These are phyloP conservation scores for Pichia sorboxylosa DNA, from an alignment of 1,139 yeast species.

Conservation along the genomic window DNA sequence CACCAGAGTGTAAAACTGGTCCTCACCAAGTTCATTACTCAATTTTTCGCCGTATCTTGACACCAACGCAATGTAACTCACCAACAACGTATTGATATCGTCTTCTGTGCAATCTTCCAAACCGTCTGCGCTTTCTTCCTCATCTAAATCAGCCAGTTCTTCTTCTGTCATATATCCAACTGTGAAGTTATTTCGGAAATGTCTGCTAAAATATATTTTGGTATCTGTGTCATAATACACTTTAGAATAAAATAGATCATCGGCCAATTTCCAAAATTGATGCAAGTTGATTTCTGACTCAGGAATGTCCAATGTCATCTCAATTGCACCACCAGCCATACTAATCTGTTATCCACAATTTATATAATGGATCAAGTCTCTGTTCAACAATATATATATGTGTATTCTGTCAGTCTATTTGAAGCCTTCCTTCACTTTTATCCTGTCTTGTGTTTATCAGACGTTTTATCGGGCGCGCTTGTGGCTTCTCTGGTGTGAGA, in stretches of 20 bases:
- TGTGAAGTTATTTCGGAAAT: slow-evolving; percentile 4
- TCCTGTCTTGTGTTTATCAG: too few relatives aligned
- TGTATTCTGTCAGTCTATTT: too few relatives aligned
- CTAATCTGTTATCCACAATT: too few relatives aligned
- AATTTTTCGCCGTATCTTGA: slow-evolving; percentile 19
- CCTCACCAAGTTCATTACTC: slow-evolving; percentile 12
- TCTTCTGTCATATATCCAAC: too few relatives aligned
- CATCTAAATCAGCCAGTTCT: too few relatives aligned
- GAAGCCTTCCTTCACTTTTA: too few relatives aligned
- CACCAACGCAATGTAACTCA: slow-evolving; percentile 21
- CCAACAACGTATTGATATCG: slow-evolving; percentile 23
- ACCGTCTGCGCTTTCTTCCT: slow-evolving; percentile 6
- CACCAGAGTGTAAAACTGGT: slow-evolving; percentile 17
- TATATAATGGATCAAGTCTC: too few relatives aligned
- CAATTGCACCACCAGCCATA: slow-evolving; percentile 3
- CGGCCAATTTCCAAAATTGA: slow-evolving; percentile 22
- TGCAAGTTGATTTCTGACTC: slow-evolving; percentile 15
- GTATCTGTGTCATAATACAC: slow-evolving; percentile 16
- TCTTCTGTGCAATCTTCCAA: slow-evolving; percentile 13
- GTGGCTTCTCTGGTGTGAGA: too few relatives aligned
- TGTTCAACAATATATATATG: too few relatives aligned
- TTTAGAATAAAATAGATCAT: slow-evolving; percentile 20
- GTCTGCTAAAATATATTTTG: slow-evolving; percentile 14
- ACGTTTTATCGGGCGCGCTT: too few relatives aligned
- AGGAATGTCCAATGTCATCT: slow-evolving; percentile 4